A percentile compares a stretch with the other conserved stretches of the same genome.
Evolutionary conservation across 805 yeast species (phyloP).

Genomic region (Ogataea saltuana): DNA sequence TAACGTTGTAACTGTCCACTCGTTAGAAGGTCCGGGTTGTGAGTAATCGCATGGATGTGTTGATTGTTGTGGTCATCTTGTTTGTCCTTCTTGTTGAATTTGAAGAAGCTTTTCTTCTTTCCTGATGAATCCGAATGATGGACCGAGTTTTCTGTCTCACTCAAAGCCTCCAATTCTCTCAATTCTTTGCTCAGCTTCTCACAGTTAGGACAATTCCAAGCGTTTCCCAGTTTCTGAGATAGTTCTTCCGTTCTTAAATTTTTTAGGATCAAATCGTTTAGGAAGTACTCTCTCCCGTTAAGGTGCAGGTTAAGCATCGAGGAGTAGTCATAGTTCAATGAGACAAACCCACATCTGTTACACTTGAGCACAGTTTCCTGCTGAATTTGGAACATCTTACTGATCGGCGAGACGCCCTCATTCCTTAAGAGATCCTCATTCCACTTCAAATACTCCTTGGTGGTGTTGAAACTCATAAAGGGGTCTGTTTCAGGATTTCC

Average conservation of each 20-base stretch:
- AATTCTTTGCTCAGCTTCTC: constrained; percentile 32
- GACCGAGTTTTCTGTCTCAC: constrained; percentile 3
- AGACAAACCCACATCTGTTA: constrained; percentile 60
- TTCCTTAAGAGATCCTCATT: constrained; percentile 47
- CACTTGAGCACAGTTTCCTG: constrained; percentile 64
- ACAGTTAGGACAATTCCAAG: constrained; percentile 85
- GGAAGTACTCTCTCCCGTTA: constrained; percentile 25
- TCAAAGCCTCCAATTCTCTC: constrained; percentile 19
- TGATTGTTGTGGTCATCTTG: constrained; percentile 12
- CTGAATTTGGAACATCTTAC: constrained; percentile 71
- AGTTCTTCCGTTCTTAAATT: constrained; percentile 66
- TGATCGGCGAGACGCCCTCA: constrained; percentile 69
- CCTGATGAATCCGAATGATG: constrained; percentile 25
- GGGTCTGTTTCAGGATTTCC: constrained; percentile 30
- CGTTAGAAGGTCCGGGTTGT: constrained; percentile 18
- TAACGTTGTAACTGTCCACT: constrained; percentile 25
- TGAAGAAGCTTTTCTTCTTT: constrained; percentile 35
- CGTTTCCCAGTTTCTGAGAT: constrained; percentile 63
- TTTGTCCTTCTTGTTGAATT: constrained; percentile 18
- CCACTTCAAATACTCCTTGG: constrained; percentile 63
- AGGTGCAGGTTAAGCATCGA: constrained; percentile 35
- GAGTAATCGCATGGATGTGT: constrained; percentile 2
- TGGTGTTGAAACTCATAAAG: constrained; percentile 25
- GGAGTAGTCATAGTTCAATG: constrained; percentile 49
- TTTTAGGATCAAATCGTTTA: constrained; percentile 64